Conservation (phyloP, 371 early-diverging fungal genomes). For the Mucor ambiguus region DNA sequence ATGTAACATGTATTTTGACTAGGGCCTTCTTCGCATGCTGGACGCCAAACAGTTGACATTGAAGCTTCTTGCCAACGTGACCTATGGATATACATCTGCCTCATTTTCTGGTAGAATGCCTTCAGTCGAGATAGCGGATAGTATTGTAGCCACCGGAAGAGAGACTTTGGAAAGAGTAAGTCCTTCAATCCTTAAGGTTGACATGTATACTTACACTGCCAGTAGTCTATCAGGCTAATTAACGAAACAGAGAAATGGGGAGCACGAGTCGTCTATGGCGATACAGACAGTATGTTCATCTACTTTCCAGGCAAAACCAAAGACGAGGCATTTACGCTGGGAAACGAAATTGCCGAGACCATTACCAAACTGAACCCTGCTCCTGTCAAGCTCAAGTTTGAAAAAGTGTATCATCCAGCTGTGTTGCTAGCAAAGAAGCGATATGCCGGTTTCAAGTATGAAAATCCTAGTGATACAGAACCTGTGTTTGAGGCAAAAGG, state of each 20-base stretch:
- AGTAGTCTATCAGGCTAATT: conserved; percentile 68
- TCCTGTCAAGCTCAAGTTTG: conserved; percentile 89
- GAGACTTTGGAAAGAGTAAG: conserved; percentile 73
- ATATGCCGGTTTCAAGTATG: conserved; percentile 87
- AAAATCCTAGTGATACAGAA: conserved; percentile 53
- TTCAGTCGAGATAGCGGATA: conserved; percentile 86
- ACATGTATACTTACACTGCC: background rate
- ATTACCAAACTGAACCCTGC: conserved; percentile 74
- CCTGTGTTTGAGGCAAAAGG: conserved; percentile 94
- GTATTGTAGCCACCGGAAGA: conserved; percentile 86
- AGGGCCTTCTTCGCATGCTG: conserved; percentile 53
- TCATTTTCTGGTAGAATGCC: conserved; percentile 92
- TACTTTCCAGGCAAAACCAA: conserved; percentile 69
- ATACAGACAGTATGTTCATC: conserved; percentile 92
- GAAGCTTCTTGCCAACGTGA: conserved; percentile 91
- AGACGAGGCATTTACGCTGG: conserved; percentile 77
- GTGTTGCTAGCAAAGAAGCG: conserved; percentile 88
- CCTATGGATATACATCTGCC: conserved; percentile 89
- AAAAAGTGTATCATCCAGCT: conserved; percentile 90
- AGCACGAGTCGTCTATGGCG: conserved; percentile 87
- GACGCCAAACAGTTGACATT: conserved; percentile 84
- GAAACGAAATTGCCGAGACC: conserved; percentile 74
- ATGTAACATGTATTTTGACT: background rate
- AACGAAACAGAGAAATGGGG: conserved; percentile 69
- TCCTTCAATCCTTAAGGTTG: background rate